Percentiles rank a stretch among this genome's conserved stretches.
Conservation (phyloP, 2,329 filamentous ascomycete genomes). For the Xylariaceae sp. region DNA sequence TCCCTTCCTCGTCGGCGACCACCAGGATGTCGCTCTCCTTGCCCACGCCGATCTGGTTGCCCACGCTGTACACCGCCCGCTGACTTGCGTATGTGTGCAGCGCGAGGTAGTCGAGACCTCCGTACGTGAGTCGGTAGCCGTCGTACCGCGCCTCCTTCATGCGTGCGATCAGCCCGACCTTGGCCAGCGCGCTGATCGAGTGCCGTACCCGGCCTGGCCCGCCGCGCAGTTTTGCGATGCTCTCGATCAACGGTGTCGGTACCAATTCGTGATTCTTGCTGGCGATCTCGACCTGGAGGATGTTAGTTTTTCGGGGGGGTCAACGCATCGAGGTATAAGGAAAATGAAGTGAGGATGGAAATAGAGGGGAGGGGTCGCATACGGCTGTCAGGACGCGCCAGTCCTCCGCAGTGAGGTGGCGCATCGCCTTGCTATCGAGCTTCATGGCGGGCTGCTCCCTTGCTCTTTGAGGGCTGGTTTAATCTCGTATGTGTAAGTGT, state of each 20-base stretch:
- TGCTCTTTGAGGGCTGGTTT: background rate
- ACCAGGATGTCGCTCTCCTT: constrained; percentile 98
- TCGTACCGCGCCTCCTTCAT: constrained; percentile 98
- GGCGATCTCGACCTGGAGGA: constrained; percentile 81
- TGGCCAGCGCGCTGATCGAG: constrained; percentile 89
- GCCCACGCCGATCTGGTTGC: constrained; percentile 91
- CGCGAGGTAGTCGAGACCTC: constrained; percentile 96
- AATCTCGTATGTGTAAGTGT: too few species aligned
- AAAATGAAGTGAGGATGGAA: constrained; percentile 21
- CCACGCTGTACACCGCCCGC: constrained; percentile 86
- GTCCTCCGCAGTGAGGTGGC: constrained; percentile 90
- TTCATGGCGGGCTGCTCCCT: constrained; percentile 68
- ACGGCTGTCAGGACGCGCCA: constrained; percentile 94
- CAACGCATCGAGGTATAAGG: constrained; percentile 41
- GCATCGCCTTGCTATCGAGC: constrained; percentile 90
- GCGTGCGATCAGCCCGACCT: constrained; percentile 87
- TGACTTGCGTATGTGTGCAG: constrained; percentile 85
- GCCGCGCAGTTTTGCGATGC: constrained; percentile 80
- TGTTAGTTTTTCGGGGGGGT: constrained; percentile 31
- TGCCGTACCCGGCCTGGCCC: constrained; percentile 80
- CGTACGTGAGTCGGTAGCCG: constrained; percentile 94
- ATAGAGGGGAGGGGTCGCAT: constrained; percentile 47
- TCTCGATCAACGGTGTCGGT: constrained; percentile 85
- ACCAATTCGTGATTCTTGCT: constrained; percentile 98
- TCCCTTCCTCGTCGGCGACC: constrained; percentile 79